Evolutionary conservation across 805 yeast genomes (phyloP), one percentile per base, ranked within the genome.

Genomic region (Suhomyces vadensis): DNA sequence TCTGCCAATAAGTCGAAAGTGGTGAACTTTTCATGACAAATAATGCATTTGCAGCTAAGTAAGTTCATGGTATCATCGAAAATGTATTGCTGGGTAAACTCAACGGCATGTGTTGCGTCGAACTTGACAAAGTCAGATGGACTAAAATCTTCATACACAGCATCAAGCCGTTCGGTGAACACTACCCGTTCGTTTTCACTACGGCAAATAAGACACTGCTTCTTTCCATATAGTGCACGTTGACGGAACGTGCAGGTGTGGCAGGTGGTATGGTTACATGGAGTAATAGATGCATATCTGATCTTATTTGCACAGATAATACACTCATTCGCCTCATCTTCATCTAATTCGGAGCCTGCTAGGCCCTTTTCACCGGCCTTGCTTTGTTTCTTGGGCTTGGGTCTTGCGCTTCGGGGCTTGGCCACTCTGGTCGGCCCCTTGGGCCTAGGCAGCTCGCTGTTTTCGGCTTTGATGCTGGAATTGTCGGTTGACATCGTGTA

Each of bases 211-310:
- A 91, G 72, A 71, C 99, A 94, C 14, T 77, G 70, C 24, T 73
- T 75, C 64, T 87, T 88, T 19, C 78, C 74, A 64, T 85, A 90
- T 11, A 92, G 67, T 0, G 90, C 91, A 35, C 97, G 72, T 57
- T 89, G 90, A 51, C 97, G 75, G 51, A 92, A 78, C 0, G 88
- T 73, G 69, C 99, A 94, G 36, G 62, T 67, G 58, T 89, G 87
- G 63, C 99, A 94, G 0, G 90, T 81, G 25, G 73, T 76, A 60
- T 94, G 98, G 55, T 83, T 82, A 64, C 99, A 94, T 0, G 89
- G 87, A 1, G 94, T 78, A 7, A 86, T 57, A 0, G 95, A 88
- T 2, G 82, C 81, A 53, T 74, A 77, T n/a, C 54, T 52, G 21
- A 89, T 73, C 23, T 69, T 69, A 37, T 87, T 85, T 0, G 97